Base-by-base conservation (phyloP, 2,329 filamentous ascomycete genomes). In the Clonostachys rosea region DNA sequence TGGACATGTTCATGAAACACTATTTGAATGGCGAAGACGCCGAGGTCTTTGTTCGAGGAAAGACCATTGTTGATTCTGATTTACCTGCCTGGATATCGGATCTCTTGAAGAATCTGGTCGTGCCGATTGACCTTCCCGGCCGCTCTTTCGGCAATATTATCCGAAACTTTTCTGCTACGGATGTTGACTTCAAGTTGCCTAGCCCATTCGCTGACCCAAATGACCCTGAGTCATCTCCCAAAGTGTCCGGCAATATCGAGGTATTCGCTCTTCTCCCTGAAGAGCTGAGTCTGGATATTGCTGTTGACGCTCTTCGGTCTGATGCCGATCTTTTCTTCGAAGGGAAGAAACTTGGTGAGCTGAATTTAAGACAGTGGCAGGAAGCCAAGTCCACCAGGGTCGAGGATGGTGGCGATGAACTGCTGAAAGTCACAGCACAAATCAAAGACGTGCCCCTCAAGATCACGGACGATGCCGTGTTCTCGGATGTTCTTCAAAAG, bases 111-210 rank as follows among this genome's bases (percentile, higher is more conserved):
- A 90, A 87, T 55, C 80, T 97, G 45, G 91, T 86, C 0, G 76
- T 97, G 1, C 91, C 91, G 4, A 73, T 97, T 7, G 87, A 90
- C 6, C 87, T 97, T 52, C 89, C 90, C 1, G 90, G 90, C 6
- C 82, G 84, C 49, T 84, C 84, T 0, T 85, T 96, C 57, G 90
- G 91, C 54, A 84, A 87, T 53, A 70, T 96, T 14, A 87, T 99
- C 61, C 86, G 85, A 55, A 92, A 94, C 56, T 96, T 97, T 61
- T 87, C 90, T 18, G 71, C 97, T 54, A 82, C 84, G 3, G 81
- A 96, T 60, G 89, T 95, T 39, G 83, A 95, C 57, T 96, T 99
- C 64, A 82, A 81, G 43, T 71, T 99, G 42, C 94, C 94, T 1
- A 83, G 91, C 57, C 87, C 89, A 1, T 80, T 86, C 57, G 89